These are phyloP conservation scores for Coniochaeta ligniaria DNA, from an alignment of 2,329 filamentous ascomycete genomes.

Conservation along the genomic window DNA sequence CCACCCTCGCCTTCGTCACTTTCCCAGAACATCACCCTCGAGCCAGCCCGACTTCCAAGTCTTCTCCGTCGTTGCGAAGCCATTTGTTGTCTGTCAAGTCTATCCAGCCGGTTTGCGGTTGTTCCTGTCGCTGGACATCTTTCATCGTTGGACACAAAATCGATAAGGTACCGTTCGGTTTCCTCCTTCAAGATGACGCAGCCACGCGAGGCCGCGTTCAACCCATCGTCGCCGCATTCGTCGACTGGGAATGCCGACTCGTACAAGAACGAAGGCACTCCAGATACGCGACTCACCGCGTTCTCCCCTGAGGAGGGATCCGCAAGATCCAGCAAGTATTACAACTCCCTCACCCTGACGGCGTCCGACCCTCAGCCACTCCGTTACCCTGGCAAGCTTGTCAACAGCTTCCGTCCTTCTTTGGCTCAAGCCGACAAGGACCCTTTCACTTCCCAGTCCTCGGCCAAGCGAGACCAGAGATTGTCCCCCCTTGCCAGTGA, in stretches of 20 bases:
- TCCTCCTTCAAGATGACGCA: conserved; percentile 26
- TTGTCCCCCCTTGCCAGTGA: conserved; percentile 57
- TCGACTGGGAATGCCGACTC: conserved; percentile 47
- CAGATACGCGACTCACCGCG: conserved; percentile 54
- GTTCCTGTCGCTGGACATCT: not conserved
- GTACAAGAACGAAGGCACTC: conserved; percentile 47
- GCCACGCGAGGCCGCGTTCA: conserved; percentile 30
- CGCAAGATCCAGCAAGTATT: conserved; percentile 31
- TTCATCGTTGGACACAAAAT: not conserved
- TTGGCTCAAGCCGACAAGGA: conserved; percentile 34
- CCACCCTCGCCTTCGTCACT: not conserved
- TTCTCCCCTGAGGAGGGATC: conserved; percentile 56
- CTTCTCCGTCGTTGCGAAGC: not conserved
- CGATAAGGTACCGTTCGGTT: not conserved
- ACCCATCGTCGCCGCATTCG: conserved; percentile 42
- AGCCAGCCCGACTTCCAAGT: not conserved
- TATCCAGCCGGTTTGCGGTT: not conserved
- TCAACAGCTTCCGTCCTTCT: conserved; percentile 15
- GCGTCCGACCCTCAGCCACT: conserved; percentile 18
- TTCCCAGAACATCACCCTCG: not conserved
- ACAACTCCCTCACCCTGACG: conserved; percentile 22
- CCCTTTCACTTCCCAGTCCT: conserved; percentile 34
- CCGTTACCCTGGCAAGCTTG: conserved; percentile 17
- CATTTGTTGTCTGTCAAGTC: not conserved
- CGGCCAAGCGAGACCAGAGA: conserved; percentile 30